Evolutionary conservation across 495 filamentous ascomycete species (phyloP), one percentile per base, ranked within the genome.

Genomic region (Cudoniella acicularis): DNA sequence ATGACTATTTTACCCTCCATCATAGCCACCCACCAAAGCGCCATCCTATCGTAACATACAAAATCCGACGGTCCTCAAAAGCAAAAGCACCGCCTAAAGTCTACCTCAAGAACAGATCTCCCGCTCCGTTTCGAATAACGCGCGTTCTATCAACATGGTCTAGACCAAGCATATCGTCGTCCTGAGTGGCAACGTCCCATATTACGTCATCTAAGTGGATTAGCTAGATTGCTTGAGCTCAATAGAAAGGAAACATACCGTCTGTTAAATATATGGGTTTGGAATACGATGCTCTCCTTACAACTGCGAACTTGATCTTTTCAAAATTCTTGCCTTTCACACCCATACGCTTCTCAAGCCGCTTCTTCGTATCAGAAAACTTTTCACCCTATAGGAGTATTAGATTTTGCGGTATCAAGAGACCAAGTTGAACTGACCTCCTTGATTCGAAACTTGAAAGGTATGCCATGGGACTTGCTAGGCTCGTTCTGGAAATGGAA

Each of bases 281-380:
- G 18, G 87, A 83, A 72, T 87, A 95, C 8, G 72, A 69, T 23
- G 78, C 71, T 54, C 88, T 81, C 59, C 83, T 82, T 6, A 97
- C 79, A 46, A 96, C 73, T 3, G 91, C 90, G 76, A 99, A 97
- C 73, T 92, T 96, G 70, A 98, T 92, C 79, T 97, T 99, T 72
- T 99, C 94, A 62, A 98, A 94, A 56, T 90, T 90, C 77, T 98
- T 98, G 62, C 94, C 94, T 75, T 96, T 98, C 70, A 99, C 85
- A 11, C 92, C 92, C 1, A 89, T 96, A 49, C 94, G 83, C 68
- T 89, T 90, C 64, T 91, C 90, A 2, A 99, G 78, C 21, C 94
- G 85, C 66, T 92, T 86, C 75, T 92, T 96, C 51, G 94, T 97
- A 26, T 98, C 88, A 41, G 86, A 83, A 75, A 98, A 99, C 36